Conservation (phyloP, 148 eudicot genomes). For the Silene uniflora region DNA sequence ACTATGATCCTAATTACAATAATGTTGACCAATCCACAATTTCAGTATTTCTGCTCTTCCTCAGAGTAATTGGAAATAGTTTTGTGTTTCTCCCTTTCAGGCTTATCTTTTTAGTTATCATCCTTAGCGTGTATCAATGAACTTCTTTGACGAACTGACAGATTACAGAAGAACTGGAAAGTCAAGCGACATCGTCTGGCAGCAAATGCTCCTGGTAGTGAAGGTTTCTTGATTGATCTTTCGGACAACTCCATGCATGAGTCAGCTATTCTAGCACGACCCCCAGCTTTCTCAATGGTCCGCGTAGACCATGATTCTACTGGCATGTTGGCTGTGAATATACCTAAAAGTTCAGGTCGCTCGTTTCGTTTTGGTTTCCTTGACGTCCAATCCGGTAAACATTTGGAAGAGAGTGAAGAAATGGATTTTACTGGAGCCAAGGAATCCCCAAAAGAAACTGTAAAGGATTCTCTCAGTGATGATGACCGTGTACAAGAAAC, state of each 20-base stretch:
- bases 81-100: background rate
- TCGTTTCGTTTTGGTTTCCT: conserved; percentile 70
- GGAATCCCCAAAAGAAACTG: conserved; percentile 40
- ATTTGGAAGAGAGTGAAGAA: conserved; percentile 23
- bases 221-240: conserved; percentile 91
- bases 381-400: conserved; percentile 29
- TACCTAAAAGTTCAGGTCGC: conserved; percentile 61
- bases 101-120: conserved; percentile 2
- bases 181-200: conserved; percentile 85
- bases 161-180: conserved; percentile 99
- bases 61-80: conserved; percentile 4
- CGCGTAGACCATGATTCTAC: conserved; percentile 84
- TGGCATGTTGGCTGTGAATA: conserved; percentile 87
- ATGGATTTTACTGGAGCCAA: conserved; percentile 24
- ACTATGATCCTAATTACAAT: background rate
- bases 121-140: background rate
- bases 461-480: conserved; percentile 49
- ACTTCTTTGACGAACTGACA: conserved; percentile 38
- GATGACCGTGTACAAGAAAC: conserved; percentile 65
- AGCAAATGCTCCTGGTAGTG: conserved; percentile 77
- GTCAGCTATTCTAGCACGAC: conserved; percentile 49
- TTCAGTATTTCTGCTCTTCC: background rate
- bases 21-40: conserved; percentile 1
- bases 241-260: conserved; percentile 59
- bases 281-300: conserved; percentile 60